Conservation (phyloP, 768 basidiomycete genomes). For the Serendipita sp. region DNA sequence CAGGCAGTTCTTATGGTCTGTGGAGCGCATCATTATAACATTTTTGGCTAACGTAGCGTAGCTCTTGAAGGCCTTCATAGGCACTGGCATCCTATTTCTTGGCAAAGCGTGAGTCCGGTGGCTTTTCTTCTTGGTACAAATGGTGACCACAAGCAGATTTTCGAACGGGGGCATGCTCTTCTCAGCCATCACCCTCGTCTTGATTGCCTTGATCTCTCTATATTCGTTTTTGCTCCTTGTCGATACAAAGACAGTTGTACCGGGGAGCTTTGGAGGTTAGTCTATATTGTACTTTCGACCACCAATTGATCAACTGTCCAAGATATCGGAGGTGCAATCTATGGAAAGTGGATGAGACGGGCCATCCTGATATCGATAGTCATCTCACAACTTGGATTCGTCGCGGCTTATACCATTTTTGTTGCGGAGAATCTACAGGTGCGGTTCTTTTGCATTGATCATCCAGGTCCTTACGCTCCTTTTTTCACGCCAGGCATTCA, state of each 20-base stretch:
- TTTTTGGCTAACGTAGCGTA: conserved; percentile 19
- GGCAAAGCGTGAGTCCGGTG: conserved; percentile 63
- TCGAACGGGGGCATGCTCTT: conserved; percentile 92
- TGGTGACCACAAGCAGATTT: conserved; percentile 38
- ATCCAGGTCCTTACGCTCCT: too few relatives aligned
- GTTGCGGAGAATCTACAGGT: conserved; percentile 77
- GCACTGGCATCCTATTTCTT: conserved; percentile 89
- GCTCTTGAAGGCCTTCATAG: conserved; percentile 88
- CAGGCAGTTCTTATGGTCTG: conserved; percentile 88
- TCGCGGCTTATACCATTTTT: conserved; percentile 86
- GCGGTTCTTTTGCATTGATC: too few relatives aligned
- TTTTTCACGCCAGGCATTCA: conserved; percentile 47
- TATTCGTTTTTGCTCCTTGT: conserved; percentile 90
- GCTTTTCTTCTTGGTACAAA: conserved; percentile 3
- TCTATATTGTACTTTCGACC: neutral
- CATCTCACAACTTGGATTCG: conserved; percentile 81
- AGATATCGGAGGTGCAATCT: conserved; percentile 89
- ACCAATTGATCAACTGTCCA: conserved; percentile 2
- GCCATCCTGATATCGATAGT: conserved; percentile 76
- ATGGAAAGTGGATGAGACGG: conserved; percentile 87
- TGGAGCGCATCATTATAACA: conserved; percentile 1
- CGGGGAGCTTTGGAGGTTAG: conserved; percentile 85
- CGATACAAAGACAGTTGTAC: conserved; percentile 71
- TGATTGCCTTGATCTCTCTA: conserved; percentile 74
- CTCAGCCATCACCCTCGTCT: conserved; percentile 56